Evolutionary conservation across 1,284 basidiomycete genomes (phyloP).

Genomic region (Trametes pubescens): DNA sequence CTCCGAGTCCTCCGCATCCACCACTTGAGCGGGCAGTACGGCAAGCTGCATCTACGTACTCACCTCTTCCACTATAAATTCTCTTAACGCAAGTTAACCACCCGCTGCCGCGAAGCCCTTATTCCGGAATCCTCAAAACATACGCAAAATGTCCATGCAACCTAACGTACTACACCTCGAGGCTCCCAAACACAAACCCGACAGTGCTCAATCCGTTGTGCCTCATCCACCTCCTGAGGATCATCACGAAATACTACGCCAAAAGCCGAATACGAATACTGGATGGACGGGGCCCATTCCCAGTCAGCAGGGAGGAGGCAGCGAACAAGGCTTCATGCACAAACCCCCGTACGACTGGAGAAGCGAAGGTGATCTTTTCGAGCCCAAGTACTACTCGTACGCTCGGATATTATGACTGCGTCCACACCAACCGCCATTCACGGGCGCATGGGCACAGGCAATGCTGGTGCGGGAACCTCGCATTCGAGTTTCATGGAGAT

Average conservation of each 20-base stretch:
- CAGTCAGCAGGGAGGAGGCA: constrained; percentile 39
- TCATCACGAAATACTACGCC: constrained; percentile 19
- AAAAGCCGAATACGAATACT: constrained; percentile 40
- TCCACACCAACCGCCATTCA: no score
- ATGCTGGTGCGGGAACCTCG: constrained; percentile 46
- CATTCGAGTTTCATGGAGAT: constrained; percentile 45
- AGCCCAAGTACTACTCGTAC: constrained; percentile 40
- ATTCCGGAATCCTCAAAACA: not conserved
- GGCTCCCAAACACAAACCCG: constrained; percentile 7
- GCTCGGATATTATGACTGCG: constrained; percentile 4
- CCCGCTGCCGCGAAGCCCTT: not conserved
- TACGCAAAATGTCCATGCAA: constrained; percentile 9
- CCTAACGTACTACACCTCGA: constrained; percentile 13
- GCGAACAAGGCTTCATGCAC: constrained; percentile 41
- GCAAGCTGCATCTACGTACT: not conserved
- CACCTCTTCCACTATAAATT: not conserved
- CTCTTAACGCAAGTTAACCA: no score
- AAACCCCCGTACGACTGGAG: constrained; percentile 46
- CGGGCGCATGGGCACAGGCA: constrained; percentile 24
- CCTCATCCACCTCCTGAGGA: constrained; percentile 41
- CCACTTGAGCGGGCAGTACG: not conserved
- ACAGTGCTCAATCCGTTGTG: constrained; percentile 28
- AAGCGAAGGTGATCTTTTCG: constrained; percentile 40
- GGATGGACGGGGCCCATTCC: constrained; percentile 43
- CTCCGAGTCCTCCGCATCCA: not conserved